Evolutionary conservation across 1,139 yeast genomes (phyloP).

Genomic region (Sugiyamaella novakii): DNA sequence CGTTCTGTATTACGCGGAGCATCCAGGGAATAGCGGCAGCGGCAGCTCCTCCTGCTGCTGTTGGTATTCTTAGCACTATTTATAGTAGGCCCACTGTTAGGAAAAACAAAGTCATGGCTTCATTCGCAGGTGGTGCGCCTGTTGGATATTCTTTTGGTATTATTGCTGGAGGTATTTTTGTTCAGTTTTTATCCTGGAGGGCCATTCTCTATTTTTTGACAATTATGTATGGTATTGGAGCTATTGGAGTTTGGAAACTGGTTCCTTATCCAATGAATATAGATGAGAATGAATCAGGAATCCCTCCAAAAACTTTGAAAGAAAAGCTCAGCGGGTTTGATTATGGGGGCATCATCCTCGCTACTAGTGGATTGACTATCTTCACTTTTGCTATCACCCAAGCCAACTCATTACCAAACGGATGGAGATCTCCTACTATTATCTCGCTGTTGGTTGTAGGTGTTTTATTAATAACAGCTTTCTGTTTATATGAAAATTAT

Average conservation of each 20-base stretch:
- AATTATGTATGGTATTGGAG: slow-evolving; percentile 41
- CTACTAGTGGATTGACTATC: slow-evolving; percentile 44
- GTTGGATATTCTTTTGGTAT: slow-evolving; percentile 48
- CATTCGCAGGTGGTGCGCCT: slow-evolving; percentile 52
- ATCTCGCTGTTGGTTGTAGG: slow-evolving; percentile 49
- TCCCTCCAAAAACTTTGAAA: slow-evolving; percentile 22
- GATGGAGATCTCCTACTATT: slow-evolving; percentile 51
- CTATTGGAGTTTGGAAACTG: slow-evolving; percentile 36
- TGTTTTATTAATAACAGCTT: slow-evolving; percentile 39
- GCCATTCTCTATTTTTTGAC: slow-evolving; percentile 46
- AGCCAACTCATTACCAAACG: slow-evolving; percentile 43
- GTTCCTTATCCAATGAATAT: slow-evolving; percentile 36
- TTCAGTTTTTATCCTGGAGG: slow-evolving; percentile 46
- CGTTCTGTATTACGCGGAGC: slow-evolving; percentile 46
- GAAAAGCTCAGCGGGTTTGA: slow-evolving; percentile 40
- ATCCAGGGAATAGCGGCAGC: slow-evolving; percentile 49
- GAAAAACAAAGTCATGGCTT: slow-evolving; percentile 49
- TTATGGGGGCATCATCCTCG: slow-evolving; percentile 46
- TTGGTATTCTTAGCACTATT: slow-evolving; percentile 48
- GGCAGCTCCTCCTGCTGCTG: slow-evolving; percentile 49
- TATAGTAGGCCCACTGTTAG: slow-evolving; percentile 43
- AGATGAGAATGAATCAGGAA: slow-evolving; percentile 30
- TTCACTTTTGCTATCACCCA: slow-evolving; percentile 48
- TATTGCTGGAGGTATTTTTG: slow-evolving; percentile 49
- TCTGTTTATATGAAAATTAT: slow-evolving; percentile 45